Conservation (phyloP, 176 grass and related monocot species). For the Triticum turgidum region DNA sequence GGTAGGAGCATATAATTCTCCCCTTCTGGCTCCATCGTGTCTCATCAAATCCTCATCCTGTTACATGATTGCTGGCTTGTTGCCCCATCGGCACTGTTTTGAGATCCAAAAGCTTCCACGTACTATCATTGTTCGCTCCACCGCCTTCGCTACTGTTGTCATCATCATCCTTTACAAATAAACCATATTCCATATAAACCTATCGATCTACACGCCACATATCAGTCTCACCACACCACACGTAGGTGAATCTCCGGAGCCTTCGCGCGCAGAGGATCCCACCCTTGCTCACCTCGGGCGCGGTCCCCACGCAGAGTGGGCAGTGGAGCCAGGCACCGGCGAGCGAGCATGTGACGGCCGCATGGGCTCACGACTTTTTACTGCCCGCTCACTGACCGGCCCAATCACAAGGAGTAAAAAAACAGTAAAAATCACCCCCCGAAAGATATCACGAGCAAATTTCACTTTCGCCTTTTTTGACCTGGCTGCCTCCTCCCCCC, state of each 20-base stretch:
- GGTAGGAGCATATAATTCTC: no score
- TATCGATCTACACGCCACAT: background rate
- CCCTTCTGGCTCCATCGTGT: background rate
- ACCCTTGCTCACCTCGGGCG: background rate
- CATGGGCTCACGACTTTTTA: constrained; percentile 48
- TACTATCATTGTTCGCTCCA: background rate
- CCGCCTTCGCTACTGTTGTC: background rate
- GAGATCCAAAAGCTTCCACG: background rate
- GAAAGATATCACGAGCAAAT: constrained; percentile 33
- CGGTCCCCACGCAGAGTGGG: constrained; percentile 47
- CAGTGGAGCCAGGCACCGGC: constrained; percentile 14
- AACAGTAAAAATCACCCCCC: background rate
- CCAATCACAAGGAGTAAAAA: background rate
- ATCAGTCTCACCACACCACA: background rate
- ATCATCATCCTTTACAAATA: background rate
- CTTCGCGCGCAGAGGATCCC: constrained; percentile 39
- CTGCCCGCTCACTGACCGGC: constrained; percentile 11
- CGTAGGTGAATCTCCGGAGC: background rate
- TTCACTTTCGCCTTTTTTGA: constrained; percentile 49
- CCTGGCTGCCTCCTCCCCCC: background rate
- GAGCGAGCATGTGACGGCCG: constrained; percentile 40
- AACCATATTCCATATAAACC: background rate
- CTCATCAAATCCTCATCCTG: background rate
- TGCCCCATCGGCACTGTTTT: background rate
- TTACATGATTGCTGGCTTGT: background rate